Conservation (phyloP, 2,329 filamentous ascomycete species). For the Fusarium nematophilum region DNA sequence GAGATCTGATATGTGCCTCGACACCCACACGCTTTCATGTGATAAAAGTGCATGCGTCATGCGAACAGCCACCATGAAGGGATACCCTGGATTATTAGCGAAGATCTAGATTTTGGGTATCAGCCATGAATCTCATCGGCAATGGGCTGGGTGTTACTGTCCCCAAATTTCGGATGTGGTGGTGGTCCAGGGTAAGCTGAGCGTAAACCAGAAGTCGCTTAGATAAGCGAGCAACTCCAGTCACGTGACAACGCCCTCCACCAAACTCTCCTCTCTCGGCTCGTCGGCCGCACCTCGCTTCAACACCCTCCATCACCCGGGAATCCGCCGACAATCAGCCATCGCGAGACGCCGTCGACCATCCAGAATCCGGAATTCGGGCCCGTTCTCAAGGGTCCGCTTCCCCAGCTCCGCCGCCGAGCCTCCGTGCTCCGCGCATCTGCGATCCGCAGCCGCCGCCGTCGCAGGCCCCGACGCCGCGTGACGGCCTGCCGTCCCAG, state of each 20-base stretch:
- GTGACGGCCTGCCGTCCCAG: conserved; percentile 1
- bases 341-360: conserved; percentile 44
- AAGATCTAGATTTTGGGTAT: neutral
- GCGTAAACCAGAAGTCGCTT: neutral
- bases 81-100: neutral
- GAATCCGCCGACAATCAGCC: conserved; percentile 58
- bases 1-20: no score
- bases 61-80: neutral
- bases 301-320: conserved; percentile 51
- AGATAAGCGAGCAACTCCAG: neutral
- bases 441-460: conserved; percentile 23
- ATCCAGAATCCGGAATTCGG: conserved; percentile 30
- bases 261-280: conserved; percentile 35
- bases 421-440: conserved; percentile 40
- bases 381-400: conserved; percentile 35
- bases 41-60: neutral
- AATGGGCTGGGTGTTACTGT: neutral
- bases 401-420: conserved; percentile 33
- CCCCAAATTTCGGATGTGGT: neutral
- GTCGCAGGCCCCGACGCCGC: conserved; percentile 31
- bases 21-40: neutral
- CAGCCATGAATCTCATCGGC: neutral
- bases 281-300: conserved; percentile 55
- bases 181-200: conserved; percentile 4
- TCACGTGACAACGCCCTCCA: conserved; percentile 23